Evolutionary conservation across 768 basidiomycete species (phyloP), one percentile per base, ranked within the genome.

Genomic region (Mycena olivaceomarginata): DNA sequence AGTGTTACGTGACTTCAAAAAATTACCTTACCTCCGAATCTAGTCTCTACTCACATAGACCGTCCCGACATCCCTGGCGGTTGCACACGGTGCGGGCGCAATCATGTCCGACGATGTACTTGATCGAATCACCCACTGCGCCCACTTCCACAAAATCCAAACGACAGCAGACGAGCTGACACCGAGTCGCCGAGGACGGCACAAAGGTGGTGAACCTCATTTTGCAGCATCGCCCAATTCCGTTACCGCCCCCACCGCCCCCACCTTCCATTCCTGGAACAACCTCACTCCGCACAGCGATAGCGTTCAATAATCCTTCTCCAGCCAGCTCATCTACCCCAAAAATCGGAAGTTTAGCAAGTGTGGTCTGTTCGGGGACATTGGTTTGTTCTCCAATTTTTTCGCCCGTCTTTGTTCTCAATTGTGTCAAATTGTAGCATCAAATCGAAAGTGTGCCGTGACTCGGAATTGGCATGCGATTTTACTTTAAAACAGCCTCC

Each of bases 31-130:
- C n/a, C n/a, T n/a, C n/a, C n/a, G n/a, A n/a, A n/a, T n/a, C n/a
- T n/a, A n/a, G n/a, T n/a, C n/a, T n/a, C n/a, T n/a, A n/a, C n/a
- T n/a, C n/a, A n/a, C n/a, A n/a, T n/a, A n/a, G n/a, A n/a, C n/a
- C n/a, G n/a, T n/a, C n/a, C n/a, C n/a, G n/a, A n/a, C n/a, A n/a
- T n/a, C n/a, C n/a, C n/a, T n/a, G n/a, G n/a, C n/a, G n/a, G n/a
- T n/a, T n/a, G n/a, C n/a, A 8, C 62, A 25, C 18, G 70, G 70
- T 40, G 46, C 48, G 4, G 70, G 45, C 15, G 18, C 25, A 3
- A 56, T 72, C 48, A 72, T 72, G 63, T 22, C 70, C 11, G 51
- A 72, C 43, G 70, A 72, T 6, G 70, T 72, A 11, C 62, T 72
- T 25, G 20, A 72, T 13, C 70, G 63, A 7, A 72, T 72, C 15